Evolutionary conservation across 2,329 filamentous ascomycete genomes (phyloP), one percentile per base, ranked within the genome.

Genomic region (Podosphaera xanthii): DNA sequence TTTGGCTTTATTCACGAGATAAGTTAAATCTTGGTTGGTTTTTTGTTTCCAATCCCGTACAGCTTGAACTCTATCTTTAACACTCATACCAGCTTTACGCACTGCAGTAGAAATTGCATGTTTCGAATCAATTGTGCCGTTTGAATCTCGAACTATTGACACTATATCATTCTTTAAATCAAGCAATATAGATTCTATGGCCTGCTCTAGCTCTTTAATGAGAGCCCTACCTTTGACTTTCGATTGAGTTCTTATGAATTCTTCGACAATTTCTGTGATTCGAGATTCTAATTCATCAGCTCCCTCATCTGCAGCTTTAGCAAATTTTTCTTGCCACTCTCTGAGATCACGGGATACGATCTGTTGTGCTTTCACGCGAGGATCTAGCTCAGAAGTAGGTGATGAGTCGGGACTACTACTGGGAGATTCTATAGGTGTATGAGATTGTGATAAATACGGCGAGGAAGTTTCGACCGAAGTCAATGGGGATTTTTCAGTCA

Each of bases 261-360:
- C 78, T 3, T 81, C 76, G 40, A 91, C 85, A 62, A 97, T 87
- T 62, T 92, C 78, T 4, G 74, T 71, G 50, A 86, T 76, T 30
- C 80, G 77, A 36, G 78, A 74, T 62, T 80, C 75, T 4, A 87
- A 73, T 65, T 86, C 80, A 62, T 83, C 80, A n/a, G 79, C 74
- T 4, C 89, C 90, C 68, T 94, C 89, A 61, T 94, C 86, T 6
- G 87, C 87, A 8, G 89, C 89, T 61, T 83, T 81, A 35, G 86
- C 79, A 69, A 95, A 96, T 67, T 94, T 94, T 62, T 81, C 80
- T 70, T 96, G 86, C 91, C 92, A 98, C 59, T 78, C 77, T 64
- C 80, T 78, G 12, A 98, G 77, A 69, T 98, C 92, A 52, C 84
- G 78, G 1, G 82, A 77, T 49, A 97, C 86, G 62, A 79, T 79